These are phyloP conservation scores for Lathyrus sativus DNA, from an alignment of 306 rosid genomes.

Conservation along the genomic window DNA sequence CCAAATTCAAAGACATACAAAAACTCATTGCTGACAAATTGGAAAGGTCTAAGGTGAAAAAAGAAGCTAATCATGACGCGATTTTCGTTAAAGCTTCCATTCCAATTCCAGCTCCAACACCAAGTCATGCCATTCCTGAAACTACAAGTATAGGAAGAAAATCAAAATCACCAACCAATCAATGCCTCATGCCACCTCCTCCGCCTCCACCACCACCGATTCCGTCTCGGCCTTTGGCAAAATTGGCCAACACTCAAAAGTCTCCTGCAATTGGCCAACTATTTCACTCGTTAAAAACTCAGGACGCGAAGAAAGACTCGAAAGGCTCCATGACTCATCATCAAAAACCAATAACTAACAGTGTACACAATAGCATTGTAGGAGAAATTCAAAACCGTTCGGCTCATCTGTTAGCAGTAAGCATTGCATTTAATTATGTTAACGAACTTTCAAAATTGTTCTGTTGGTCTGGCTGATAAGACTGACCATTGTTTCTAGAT, in stretches of 20 bases:
- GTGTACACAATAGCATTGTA: conserved; percentile 85
- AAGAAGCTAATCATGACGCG: conserved; percentile 46
- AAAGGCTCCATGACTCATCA: conserved; percentile 46
- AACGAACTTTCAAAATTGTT: conserved; percentile 19
- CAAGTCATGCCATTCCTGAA: conserved; percentile 38
- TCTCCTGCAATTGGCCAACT: conserved; percentile 55
- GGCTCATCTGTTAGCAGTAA: conserved; percentile 87
- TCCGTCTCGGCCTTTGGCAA: conserved; percentile 49
- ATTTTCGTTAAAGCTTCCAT: conserved; percentile 40
- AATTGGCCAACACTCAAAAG: conserved; percentile 49
- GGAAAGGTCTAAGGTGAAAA: conserved; percentile 54
- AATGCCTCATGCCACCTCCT: conserved; percentile 49
- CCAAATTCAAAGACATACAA: conserved; percentile 70
- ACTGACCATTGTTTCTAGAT: conserved; percentile 57
- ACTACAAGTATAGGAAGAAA: conserved; percentile 41
- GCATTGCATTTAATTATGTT: conserved; percentile 37
- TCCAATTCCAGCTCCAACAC: conserved; percentile 31
- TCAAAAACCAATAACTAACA: conserved; percentile 49
- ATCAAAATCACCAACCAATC: conserved; percentile 48
- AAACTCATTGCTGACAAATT: conserved; percentile 77
- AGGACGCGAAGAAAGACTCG: conserved; percentile 55
- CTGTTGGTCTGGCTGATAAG: conserved; percentile 20
- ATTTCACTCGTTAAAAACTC: conserved; percentile 61
- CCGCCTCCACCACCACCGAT: conserved; percentile 65
- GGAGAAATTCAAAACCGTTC: conserved; percentile 97